Percentiles rank a stretch among this genome's conserved stretches.
phyloP scores from a whole-genome alignment of 306 rosid genomes.

The Corylus americana region DNA sequence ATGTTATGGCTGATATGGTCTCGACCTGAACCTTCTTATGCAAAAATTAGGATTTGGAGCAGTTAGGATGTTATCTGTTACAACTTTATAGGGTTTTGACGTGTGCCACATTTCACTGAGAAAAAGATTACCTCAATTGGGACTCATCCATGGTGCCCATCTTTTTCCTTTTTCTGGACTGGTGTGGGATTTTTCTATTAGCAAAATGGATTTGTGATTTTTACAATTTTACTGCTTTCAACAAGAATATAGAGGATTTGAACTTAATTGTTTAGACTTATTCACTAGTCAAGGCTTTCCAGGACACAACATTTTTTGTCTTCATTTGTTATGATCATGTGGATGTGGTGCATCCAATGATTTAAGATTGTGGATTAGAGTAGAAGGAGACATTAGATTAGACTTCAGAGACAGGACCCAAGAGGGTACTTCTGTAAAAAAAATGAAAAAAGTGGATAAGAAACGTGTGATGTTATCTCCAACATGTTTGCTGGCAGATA shows the following conservation, averaged over 20 bases:
- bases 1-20: neutral
- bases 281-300: no score
- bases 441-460: constrained; percentile 27
- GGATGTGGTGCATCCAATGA: neutral
- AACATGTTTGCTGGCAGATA: neutral
- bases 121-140: no score
- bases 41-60: neutral
- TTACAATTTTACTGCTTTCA: no score
- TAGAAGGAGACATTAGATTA: neutral
- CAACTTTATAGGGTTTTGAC: neutral
- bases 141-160: no score
- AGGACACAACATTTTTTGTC: neutral
- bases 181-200: neutral
- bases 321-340: neutral
- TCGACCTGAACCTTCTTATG: neutral
- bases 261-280: no score
- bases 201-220: neutral
- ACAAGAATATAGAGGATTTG: no score
- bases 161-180: neutral
- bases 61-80: neutral
- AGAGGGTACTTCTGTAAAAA: constrained; percentile 47
- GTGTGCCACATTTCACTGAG: no score
- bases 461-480: constrained; percentile 27
- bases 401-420: neutral
- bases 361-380: neutral